A percentile compares a stretch with the other conserved stretches of the same genome.
phyloP scores from a whole-genome alignment of 2,329 filamentous ascomycete genomes.

The Xylariaceae sp. region DNA sequence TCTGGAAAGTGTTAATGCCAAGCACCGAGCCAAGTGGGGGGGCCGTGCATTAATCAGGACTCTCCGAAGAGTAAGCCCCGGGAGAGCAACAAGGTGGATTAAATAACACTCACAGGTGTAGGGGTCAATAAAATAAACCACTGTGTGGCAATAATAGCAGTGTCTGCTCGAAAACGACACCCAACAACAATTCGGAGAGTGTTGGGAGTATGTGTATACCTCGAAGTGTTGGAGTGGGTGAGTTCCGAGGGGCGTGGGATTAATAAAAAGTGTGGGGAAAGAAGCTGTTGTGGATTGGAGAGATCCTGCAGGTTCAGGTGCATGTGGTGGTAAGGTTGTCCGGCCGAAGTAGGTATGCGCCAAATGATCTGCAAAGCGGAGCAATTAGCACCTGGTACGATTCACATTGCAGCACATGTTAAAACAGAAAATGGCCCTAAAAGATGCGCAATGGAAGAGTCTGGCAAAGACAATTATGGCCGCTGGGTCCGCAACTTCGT shows the following conservation, averaged over 20 bases:
- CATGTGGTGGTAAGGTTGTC: constrained; percentile 11
- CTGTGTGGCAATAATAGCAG: too few species aligned
- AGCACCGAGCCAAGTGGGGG: constrained; percentile 12
- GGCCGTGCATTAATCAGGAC: constrained; percentile 12
- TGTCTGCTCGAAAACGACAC: too few species aligned
- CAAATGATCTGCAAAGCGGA: constrained; percentile 22
- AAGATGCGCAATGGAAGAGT: background rate
- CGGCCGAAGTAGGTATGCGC: constrained; percentile 22
- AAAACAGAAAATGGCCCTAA: background rate
- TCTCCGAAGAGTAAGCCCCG: too few species aligned
- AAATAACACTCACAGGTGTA: too few species aligned
- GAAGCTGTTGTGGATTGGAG: background rate
- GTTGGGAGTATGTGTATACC: too few species aligned
- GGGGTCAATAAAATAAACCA: too few species aligned
- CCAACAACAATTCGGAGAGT: too few species aligned
- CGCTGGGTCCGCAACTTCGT: too few species aligned
- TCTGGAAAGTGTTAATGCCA: constrained; percentile 12
- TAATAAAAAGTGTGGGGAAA: constrained; percentile 7
- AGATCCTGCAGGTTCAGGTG: constrained; percentile 2
- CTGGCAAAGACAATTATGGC: too few species aligned
- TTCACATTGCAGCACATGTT: constrained; percentile 2
- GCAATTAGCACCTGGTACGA: constrained; percentile 17
- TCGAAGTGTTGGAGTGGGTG: too few species aligned
- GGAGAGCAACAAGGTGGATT: too few species aligned
- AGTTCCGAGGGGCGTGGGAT: constrained; percentile 1